Conservation (phyloP, 2,329 filamentous ascomycete genomes). For the Periconia sp. region DNA sequence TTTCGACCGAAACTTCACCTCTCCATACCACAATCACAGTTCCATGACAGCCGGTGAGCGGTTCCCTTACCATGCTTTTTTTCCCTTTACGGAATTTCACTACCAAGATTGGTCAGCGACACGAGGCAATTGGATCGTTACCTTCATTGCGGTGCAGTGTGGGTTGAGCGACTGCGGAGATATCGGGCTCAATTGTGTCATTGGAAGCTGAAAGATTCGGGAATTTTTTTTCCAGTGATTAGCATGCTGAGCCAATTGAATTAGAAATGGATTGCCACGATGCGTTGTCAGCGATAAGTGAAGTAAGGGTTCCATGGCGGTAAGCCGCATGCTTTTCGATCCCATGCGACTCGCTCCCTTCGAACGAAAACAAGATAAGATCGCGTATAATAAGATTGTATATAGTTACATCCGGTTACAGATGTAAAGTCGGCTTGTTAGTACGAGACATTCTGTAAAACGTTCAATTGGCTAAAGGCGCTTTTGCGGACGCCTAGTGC, state of each 20-base stretch:
- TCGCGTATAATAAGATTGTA: too few species aligned
- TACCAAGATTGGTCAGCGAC: too few species aligned
- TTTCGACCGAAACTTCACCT: slow-evolving; percentile 8
- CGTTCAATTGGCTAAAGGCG: slow-evolving; percentile 24
- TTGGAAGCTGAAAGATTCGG: background rate
- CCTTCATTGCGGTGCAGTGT: too few species aligned
- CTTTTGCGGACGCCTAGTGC: slow-evolving; percentile 3
- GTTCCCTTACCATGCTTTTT: too few species aligned
- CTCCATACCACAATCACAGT: background rate
- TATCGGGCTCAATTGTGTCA: too few species aligned
- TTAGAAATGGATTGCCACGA: slow-evolving; percentile 11
- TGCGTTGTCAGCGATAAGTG: slow-evolving; percentile 11
- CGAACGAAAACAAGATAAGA: slow-evolving; percentile 29
- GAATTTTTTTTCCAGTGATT: background rate
- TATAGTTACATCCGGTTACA: slow-evolving; percentile 6
- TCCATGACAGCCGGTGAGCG: background rate
- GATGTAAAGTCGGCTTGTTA: slow-evolving; percentile 18
- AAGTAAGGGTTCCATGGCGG: background rate
- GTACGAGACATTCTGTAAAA: slow-evolving; percentile 4
- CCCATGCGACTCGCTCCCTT: slow-evolving; percentile 3
- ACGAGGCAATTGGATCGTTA: too few species aligned
- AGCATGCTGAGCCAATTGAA: slow-evolving; percentile 9
- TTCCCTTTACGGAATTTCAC: too few species aligned
- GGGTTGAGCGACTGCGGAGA: too few species aligned
- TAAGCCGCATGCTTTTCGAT: slow-evolving; percentile 21